These are phyloP conservation scores for Fagopyrum homotropicum DNA, from an alignment of 148 eudicot species.

Conservation along the genomic window DNA sequence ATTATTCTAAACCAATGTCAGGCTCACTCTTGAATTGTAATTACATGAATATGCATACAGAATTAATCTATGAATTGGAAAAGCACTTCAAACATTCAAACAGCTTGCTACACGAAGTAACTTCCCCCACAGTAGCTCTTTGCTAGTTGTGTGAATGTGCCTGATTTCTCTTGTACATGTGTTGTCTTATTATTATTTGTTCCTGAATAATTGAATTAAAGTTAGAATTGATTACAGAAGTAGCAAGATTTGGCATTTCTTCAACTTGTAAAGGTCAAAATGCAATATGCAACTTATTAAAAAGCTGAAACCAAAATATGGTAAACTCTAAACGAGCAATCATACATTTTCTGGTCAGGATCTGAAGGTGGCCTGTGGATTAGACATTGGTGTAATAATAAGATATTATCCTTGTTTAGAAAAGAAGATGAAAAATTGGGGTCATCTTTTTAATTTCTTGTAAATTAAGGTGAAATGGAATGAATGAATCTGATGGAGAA, in stretches of 20 bases:
- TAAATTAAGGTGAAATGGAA: not conserved
- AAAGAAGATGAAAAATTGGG: not conserved
- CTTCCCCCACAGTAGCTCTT: not conserved
- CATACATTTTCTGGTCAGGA: not conserved
- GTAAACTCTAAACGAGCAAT: too few species aligned
- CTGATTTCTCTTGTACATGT: not conserved
- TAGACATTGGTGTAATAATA: not conserved
- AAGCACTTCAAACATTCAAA: too few species aligned
- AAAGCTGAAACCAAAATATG: not conserved
- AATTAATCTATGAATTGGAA: too few species aligned
- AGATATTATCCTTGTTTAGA: not conserved
- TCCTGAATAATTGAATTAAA: not conserved
- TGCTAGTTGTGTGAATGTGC: not conserved
- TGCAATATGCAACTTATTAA: not conserved
- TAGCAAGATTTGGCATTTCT: not conserved
- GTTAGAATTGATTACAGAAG: not conserved
- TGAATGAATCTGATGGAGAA: slow-evolving; percentile 3
- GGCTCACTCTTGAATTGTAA: too few species aligned
- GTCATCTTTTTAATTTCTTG: not conserved
- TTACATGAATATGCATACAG: too few species aligned
- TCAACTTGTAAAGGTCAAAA: too few species aligned
- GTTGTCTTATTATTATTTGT: not conserved
- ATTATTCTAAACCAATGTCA: too few species aligned
- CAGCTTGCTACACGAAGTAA: too few species aligned
- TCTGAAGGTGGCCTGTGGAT: not conserved